phyloP scores from a whole-genome alignment of 192 early-diverging fungal species.

The Gryganskiella cystojenkinii region DNA sequence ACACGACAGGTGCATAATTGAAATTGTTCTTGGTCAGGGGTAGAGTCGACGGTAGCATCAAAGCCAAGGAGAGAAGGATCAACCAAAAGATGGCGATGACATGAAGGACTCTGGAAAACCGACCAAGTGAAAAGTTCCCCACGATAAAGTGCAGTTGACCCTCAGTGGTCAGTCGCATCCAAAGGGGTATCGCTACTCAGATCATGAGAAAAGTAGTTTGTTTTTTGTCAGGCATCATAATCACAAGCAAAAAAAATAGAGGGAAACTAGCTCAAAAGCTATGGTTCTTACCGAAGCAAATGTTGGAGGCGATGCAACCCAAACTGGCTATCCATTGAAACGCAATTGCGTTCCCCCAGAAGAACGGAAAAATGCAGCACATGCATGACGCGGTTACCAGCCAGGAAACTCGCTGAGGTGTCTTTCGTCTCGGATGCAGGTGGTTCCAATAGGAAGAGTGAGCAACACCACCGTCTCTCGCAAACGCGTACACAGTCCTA shows the following conservation, averaged over 20 bases:
- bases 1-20: constrained; percentile 16
- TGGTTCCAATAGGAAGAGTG: constrained; percentile 45
- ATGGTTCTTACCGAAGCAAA: constrained; percentile 30
- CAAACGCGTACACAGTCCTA: constrained; percentile 24
- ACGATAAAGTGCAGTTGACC: constrained; percentile 10
- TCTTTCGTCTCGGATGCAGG: constrained; percentile 26
- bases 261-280: background rate
- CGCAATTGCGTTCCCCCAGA: constrained; percentile 41
- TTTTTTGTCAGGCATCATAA: background rate
- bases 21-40: constrained; percentile 31
- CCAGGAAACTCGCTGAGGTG: constrained; percentile 38
- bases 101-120: constrained; percentile 6
- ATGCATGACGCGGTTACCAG: constrained; percentile 25
- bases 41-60: constrained; percentile 32
- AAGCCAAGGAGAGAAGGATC: constrained; percentile 14
- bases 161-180: constrained; percentile 26
- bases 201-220: no score
- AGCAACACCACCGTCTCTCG: constrained; percentile 36
- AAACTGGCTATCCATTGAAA: constrained; percentile 47
- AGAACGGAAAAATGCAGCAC: constrained; percentile 45
- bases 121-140: constrained; percentile 24
- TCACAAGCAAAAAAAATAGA: background rate
- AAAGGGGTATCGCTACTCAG: constrained; percentile 23
- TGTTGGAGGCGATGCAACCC: constrained; percentile 34
- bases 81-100: constrained; percentile 36